phyloP scores from a whole-genome alignment of 2,329 filamentous ascomycete species.

The Penicillium polonicum region DNA sequence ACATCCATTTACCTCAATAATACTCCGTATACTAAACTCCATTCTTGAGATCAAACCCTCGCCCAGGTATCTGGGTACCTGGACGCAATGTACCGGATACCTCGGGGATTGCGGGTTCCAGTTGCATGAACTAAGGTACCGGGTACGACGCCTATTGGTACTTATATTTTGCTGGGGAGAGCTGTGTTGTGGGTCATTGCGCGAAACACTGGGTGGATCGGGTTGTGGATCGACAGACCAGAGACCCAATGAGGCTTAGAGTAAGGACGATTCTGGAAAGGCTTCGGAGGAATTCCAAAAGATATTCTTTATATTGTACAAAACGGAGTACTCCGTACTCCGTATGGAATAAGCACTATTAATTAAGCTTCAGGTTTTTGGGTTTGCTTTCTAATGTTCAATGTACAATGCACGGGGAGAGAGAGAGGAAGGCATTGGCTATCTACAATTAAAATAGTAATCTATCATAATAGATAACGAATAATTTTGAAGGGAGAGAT shows the following conservation, averaged over 20 bases:
- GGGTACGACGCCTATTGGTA: constrained; percentile 17
- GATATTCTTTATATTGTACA: not conserved
- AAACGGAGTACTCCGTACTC: not conserved
- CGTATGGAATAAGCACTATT: not conserved
- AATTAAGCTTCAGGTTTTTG: not conserved
- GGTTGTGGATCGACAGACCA: constrained; percentile 21
- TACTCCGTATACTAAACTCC: not conserved
- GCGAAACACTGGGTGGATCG: constrained; percentile 27
- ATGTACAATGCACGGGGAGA: not conserved
- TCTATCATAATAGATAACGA: not conserved
- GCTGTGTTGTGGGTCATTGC: constrained; percentile 21
- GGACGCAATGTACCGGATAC: constrained; percentile 4
- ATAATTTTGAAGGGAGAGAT: not conserved
- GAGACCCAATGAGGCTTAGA: constrained; percentile 6
- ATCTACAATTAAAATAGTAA: not conserved
- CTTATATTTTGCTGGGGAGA: constrained; percentile 7
- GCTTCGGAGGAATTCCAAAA: not conserved
- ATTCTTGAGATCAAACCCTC: not conserved
- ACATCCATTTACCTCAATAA: not conserved
- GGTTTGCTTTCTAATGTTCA: not conserved
- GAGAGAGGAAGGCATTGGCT: not conserved
- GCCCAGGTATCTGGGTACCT: not conserved
- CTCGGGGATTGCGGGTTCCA: not conserved
- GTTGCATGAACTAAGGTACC: constrained; percentile 9
- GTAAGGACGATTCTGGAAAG: constrained; percentile 1